Evolutionary conservation across 495 filamentous ascomycete species (phyloP), one percentile per base, ranked within the genome.

Genomic region (Talaromyces thailandensis): DNA sequence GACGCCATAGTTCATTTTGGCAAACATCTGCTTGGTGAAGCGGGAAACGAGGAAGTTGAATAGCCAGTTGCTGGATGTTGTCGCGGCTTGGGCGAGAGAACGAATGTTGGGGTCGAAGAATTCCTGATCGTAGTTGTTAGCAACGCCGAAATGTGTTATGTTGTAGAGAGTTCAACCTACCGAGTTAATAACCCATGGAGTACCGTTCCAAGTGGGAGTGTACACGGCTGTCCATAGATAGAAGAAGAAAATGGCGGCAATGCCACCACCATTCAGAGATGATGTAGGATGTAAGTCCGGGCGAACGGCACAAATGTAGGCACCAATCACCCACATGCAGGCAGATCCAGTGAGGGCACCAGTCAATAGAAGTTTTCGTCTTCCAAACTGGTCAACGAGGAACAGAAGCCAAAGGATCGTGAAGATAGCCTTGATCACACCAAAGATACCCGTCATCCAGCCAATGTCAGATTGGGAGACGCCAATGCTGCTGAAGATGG

Each of bases 211-310:
- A 4, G 84, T 84, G 0, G 88, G 84, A 6, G 88, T 88, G 68
- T 91, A 91, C 73, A 88, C 90, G 7, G 84, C 83, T 4, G 88
- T 90, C 86, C 87, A 90, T 16, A 91, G 80, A 67, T 90, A 91
- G 75, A 90, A 90, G 80, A 91, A 89, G 77, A 89, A 88, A 52
- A 91, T 83, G 37, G 88, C 88, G 0, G 83, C 83, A 58, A 88
- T 86, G 50, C 86, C 87, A 50, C 81, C 86, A 7, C 81, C 70
- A 6, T 75, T 73, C 59, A 88, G 71, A 4, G 69, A 57, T 5
- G 62, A 63, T 21, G 64, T 78, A 23, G 66, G 66, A 62, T 80
- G 74, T 0, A 75, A 64, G 1, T 70, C 73, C 4, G 84, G 79
- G 60, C 83, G 67, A 0, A 83, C 81, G 58, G 86, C 72, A 64